Percentiles rank a stretch among this genome's conserved stretches.
These are phyloP conservation scores for Ambrosia artemisiifolia DNA, from an alignment of 129 eudicot species.

Conservation along the genomic window DNA sequence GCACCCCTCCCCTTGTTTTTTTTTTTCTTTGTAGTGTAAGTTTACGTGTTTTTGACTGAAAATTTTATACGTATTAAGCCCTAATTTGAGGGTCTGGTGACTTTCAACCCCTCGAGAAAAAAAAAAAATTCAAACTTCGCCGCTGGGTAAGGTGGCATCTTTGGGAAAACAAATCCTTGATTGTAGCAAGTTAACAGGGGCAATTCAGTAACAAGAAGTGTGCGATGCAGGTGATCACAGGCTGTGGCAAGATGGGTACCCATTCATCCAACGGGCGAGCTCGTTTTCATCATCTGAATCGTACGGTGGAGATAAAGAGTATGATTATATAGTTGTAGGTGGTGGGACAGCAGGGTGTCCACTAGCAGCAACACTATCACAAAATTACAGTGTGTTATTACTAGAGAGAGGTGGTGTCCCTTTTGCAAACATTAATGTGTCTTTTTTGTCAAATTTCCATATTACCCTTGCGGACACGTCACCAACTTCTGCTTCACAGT, in stretches of 20 bases:
- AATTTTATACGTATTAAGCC: no score
- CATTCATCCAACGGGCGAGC: conserved; percentile 73
- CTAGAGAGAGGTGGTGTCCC: conserved; percentile 99
- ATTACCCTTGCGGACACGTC: conserved; percentile 75
- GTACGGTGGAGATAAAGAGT: conserved; percentile 29
- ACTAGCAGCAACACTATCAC: conserved; percentile 84
- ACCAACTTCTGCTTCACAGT: conserved; percentile 67
- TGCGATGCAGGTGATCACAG: conserved; percentile 40
- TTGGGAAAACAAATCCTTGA: conserved; percentile 20
- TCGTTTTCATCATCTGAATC: conserved; percentile 47
- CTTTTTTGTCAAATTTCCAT: conserved; percentile 76
- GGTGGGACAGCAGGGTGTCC: conserved; percentile 99
- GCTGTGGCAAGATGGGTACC: conserved; percentile 45
- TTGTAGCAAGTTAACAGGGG: conserved; percentile 10
- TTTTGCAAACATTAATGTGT: conserved; percentile 63
- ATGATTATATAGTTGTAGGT: conserved; percentile 80
- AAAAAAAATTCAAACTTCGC: no score
- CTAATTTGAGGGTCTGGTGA: no score
- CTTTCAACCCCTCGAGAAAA: no score
- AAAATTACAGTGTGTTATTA: conserved; percentile 64
- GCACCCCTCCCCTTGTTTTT: no score
- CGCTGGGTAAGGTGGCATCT: not conserved
- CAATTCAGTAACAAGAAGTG: not conserved
- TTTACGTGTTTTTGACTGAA: no score
- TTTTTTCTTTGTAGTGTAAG: no score